A percentile compares a stretch with the other conserved stretches of the same genome.
Conservation (phyloP, 345 rosid genomes). For the Dimocarpus longan region DNA sequence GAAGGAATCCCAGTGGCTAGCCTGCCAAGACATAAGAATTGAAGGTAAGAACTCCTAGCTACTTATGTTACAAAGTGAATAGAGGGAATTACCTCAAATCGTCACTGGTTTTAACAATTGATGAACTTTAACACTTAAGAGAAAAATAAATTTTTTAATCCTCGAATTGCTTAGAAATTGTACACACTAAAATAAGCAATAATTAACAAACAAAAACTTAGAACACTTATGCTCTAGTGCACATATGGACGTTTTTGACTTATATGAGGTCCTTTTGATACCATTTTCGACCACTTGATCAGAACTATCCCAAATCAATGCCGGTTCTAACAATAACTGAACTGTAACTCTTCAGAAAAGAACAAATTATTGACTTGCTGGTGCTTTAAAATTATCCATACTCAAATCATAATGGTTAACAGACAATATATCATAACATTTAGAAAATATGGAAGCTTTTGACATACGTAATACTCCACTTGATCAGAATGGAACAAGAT, state of each 20-base stretch:
- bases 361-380: background rate
- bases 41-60: background rate
- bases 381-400: background rate
- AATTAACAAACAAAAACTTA: background rate
- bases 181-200: background rate
- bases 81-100: background rate
- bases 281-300: background rate
- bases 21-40: conserved; percentile 52
- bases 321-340: background rate
- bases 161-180: background rate
- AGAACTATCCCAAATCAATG: background rate
- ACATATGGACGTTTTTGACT: background rate
- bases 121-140: background rate
- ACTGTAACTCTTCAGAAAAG: background rate
- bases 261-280: background rate
- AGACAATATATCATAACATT: background rate
- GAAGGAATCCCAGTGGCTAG: conserved; percentile 92
- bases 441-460: background rate
- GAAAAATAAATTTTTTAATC: background rate
- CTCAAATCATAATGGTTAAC: background rate
- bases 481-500: background rate
- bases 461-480: background rate
- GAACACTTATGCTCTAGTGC: no score
- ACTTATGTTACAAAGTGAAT: background rate
- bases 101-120: no score